Evolutionary conservation across 805 yeast species (phyloP).

Genomic region (Debaryomyces castellii): DNA sequence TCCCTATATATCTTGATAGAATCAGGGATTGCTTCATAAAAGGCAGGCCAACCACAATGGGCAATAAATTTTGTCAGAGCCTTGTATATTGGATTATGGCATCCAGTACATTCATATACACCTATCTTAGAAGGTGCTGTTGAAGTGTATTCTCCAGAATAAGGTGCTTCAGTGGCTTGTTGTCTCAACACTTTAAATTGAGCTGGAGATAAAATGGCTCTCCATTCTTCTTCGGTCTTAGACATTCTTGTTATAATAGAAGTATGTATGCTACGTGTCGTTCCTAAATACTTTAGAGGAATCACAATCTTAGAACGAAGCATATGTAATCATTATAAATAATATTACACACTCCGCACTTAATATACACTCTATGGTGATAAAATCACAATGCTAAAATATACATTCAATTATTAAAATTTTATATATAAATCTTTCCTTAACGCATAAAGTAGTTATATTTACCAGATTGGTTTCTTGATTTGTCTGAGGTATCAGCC

Average conservation of each 20-base stretch:
- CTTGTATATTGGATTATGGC: conserved; percentile 75
- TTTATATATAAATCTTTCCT: conserved; percentile 4
- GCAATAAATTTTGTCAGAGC: conserved; percentile 82
- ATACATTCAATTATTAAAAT: not conserved
- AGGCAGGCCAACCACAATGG: conserved; percentile 98
- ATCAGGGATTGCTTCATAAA: conserved; percentile 85
- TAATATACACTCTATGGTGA: conserved; percentile 1
- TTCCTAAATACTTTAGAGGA: not conserved
- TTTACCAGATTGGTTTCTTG: conserved; percentile 59
- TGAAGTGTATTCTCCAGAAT: conserved; percentile 57
- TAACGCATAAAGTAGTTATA: conserved; percentile 72
- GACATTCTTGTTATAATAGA: conserved; percentile 14
- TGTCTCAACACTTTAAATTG: conserved; percentile 79
- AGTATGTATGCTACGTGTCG: not conserved
- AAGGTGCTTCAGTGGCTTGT: conserved; percentile 70
- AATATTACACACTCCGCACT: not conserved
- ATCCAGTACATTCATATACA: conserved; percentile 81
- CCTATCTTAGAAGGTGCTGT: conserved; percentile 58
- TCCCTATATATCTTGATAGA: conserved; percentile 66
- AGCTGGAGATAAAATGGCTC: conserved; percentile 68
- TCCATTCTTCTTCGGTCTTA: conserved; percentile 67
- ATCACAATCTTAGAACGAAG: not conserved
- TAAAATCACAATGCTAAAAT: not conserved
- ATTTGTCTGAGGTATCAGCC: conserved; percentile 43
- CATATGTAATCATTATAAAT: not conserved